Base-by-base conservation (phyloP, 1,284 basidiomycete genomes). In the Microbotryum scabiosae region DNA sequence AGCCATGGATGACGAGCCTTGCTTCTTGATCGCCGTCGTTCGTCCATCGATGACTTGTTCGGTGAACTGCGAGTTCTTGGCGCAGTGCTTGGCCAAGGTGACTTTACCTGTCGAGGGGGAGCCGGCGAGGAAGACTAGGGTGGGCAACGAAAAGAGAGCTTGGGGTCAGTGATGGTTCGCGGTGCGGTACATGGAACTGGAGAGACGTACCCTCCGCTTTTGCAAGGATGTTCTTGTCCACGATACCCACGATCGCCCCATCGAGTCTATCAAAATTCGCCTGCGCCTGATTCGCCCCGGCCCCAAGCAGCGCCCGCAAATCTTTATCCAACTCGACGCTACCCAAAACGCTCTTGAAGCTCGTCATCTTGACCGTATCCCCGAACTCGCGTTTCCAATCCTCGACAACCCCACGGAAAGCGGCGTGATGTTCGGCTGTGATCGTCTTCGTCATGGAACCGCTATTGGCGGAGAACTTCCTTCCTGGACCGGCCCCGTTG, bases 171-270 rank as follows among this genome's bases (percentile, higher is more conserved):
- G 2, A 5, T 21, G 21, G 7, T 23, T 21, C n/a, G 7, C 14
- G 5, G 47, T 12, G n/a, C n/a, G n/a, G n/a, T 30, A 23, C 47
- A 49, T 49, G 47, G 20, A 5, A 14, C 47, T 21, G 14, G 23
- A 21, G 21, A 8, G 7, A 51, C 59, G 26, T 28, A 57, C 60
- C 25, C 51, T 67, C 49, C 0, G 70, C 64, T 43, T 63, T 53
- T 60, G 63, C 63, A 5, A 66, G 60, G 12, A 72, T 58, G n/a
- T 62, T 56, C 61, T 72, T 72, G 60, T 71, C 71, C 25, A 72
- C 57, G 30, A 72, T 70, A 1, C 70, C 71, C 4, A 69, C 50
- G 23, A 71, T 58, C 18, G 70, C 70, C 6, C 56, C 49, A 53
- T 72, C 71, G 48, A 70, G 41, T 44, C 64, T 26, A 23, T 51